A percentile compares a stretch with the other conserved stretches of the same genome.
Conservation (phyloP, 164 flowering plant species). For the Piper longum region DNA sequence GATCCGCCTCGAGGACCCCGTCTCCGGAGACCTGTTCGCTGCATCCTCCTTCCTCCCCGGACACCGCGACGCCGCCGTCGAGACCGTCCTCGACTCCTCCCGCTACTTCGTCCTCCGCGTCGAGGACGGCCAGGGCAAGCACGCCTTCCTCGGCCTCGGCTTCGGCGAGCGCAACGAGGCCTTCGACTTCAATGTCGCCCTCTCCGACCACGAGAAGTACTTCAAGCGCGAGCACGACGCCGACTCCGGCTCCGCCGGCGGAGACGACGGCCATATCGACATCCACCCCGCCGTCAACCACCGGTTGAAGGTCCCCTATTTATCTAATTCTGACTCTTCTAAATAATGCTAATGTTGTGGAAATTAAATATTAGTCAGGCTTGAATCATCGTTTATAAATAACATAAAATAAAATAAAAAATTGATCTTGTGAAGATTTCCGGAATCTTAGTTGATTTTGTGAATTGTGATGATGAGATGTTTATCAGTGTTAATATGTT, state of each 20-base stretch:
- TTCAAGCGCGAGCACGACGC: conserved; percentile 72
- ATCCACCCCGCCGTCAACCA: conserved; percentile 99
- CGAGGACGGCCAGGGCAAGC: conserved; percentile 90
- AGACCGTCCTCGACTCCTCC: conserved; percentile 87
- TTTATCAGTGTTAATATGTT: no score
- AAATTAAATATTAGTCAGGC: no score
- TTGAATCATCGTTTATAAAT: no score
- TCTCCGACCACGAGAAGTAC: conserved; percentile 96
- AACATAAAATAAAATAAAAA: no score
- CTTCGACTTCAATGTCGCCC: conserved; percentile 96
- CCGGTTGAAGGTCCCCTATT: conserved; percentile 55
- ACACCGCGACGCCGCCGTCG: conserved; percentile 74
- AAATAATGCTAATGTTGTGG: background rate
- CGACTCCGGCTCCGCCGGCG: conserved; percentile 26
- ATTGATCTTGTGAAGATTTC: no score
- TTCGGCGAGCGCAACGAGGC: conserved; percentile 92
- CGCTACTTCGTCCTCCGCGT: conserved; percentile 89
- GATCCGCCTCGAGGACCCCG: conserved; percentile 95
- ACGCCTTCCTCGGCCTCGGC: conserved; percentile 90
- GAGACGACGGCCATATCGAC: conserved; percentile 46
- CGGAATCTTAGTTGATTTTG: no score
- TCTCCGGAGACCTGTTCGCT: conserved; percentile 82
- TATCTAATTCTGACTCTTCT: background rate
- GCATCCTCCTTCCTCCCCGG: conserved; percentile 87
- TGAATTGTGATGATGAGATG: no score